Evolutionary conservation across 2,329 filamentous ascomycete species (phyloP).

Genomic region (Beauveria asiatica): DNA sequence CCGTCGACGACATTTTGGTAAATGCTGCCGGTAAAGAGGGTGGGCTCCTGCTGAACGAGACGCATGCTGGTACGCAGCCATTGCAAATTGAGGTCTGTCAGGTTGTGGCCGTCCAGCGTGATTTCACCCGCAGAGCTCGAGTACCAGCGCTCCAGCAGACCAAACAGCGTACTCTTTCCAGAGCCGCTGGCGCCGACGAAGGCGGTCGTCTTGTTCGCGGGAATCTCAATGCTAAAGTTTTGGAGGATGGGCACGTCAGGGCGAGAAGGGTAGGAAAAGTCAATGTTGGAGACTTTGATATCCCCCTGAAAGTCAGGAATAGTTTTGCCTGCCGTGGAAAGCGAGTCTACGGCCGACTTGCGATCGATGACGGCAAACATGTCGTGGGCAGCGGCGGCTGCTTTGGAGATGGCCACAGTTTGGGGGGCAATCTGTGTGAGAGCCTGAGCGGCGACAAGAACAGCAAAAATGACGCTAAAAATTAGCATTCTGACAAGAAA

Average conservation of each 20-base stretch:
- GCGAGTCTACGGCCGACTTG: constrained; percentile 33
- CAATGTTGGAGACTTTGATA: constrained; percentile 39
- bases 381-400: constrained; percentile 36
- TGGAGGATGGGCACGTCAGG: constrained; percentile 39
- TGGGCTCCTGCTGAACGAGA: constrained; percentile 44
- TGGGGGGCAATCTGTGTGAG: constrained; percentile 41
- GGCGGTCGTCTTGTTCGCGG: constrained; percentile 40
- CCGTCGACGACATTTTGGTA: constrained; percentile 45
- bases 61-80: constrained; percentile 46
- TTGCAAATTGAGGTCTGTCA: constrained; percentile 37
- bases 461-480: constrained; percentile 36
- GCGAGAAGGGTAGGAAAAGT: constrained; percentile 50
- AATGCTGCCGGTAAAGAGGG: constrained; percentile 44
- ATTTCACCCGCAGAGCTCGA: constrained; percentile 37
- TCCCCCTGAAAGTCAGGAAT: constrained; percentile 29
- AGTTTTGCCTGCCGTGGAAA: constrained; percentile 26
- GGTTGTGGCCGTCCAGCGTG: constrained; percentile 33
- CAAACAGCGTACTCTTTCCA: constrained; percentile 51
- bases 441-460: constrained; percentile 36
- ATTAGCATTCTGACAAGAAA: background rate
- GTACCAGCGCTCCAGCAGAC: constrained; percentile 53
- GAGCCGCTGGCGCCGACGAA: constrained; percentile 50
- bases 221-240: constrained; percentile 33
- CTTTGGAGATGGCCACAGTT: constrained; percentile 35
- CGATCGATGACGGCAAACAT: constrained; percentile 41